Evolutionary conservation across 805 yeast genomes (phyloP), one percentile per base, ranked within the genome.

Genomic region (Pichia thaimueangensis): DNA sequence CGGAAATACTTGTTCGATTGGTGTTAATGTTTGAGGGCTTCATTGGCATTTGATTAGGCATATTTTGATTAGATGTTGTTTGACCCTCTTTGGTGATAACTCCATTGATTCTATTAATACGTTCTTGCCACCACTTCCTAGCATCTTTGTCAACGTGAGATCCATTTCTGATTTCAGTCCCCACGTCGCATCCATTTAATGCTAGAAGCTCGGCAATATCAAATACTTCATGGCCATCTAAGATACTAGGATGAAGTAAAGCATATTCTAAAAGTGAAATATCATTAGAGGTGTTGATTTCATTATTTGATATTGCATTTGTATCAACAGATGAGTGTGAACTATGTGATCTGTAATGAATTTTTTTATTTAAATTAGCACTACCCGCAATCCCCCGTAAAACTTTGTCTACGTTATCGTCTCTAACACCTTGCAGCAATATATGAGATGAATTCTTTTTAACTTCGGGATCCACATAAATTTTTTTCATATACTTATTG

Each of bases 401-500:
- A 2, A 76, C 68, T 35, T 68, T 65, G 1, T 57, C 52, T n/a
- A 73, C 56, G 42, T 76, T 69, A 35, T 78, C 74, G 21, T 66
- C 60, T 41, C 73, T 75, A 3, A 80, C 67, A 0, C 80, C 76
- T 44, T 69, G 69, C n/a, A 80, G 67, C 24, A 80, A 54, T 5
- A 50, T 7, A 6, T 37, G 47, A 4, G 52, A 31, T 2, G 60
- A 53, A 37, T 65, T 67, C 7, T 29, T 31, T 8, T 32, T 45
- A 17, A 54, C 50, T 2, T 30, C 36, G 1, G 39, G 41, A 11
- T 40, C 48, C 11, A 73, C 64, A 53, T 60, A 88, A 31, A 61
- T 65, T 58, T 74, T 76, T 5, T 61, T 63, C 21, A 69, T 67
- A 56, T 89, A 89, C 60, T 89, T 89, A 32, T 72, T 67, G 7